phyloP scores from a whole-genome alignment of 768 basidiomycete species.

The Phanerochaete carnosa region DNA sequence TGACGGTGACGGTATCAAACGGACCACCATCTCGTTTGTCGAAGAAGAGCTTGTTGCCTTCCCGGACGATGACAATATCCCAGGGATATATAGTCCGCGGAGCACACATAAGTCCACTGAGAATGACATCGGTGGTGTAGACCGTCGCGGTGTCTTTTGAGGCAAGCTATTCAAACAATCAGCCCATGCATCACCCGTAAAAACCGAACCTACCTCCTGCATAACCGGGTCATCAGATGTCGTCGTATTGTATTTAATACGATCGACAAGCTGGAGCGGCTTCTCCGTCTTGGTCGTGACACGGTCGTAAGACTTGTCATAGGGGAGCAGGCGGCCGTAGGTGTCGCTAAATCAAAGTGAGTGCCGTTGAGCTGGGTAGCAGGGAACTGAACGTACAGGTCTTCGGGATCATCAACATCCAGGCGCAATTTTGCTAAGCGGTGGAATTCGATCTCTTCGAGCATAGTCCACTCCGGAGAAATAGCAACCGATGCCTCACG shows the following conservation, averaged over 20 bases:
- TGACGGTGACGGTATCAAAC: constrained; percentile 96
- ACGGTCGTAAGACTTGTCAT: constrained; percentile 94
- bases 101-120: constrained; percentile 94
- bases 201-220: constrained; percentile 61
- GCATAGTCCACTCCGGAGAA: constrained; percentile 87
- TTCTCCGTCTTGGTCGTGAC: constrained; percentile 91
- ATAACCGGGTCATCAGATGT: constrained; percentile 98
- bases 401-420: constrained; percentile 91
- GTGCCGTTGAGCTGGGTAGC: not conserved
- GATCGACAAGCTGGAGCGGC: constrained; percentile 88
- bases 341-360: constrained; percentile 50
- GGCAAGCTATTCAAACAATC: constrained; percentile 53
- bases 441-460: constrained; percentile 97
- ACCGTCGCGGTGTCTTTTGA: constrained; percentile 78
- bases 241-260: constrained; percentile 95
- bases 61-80: constrained; percentile 95
- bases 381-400: constrained; percentile 56
- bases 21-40: constrained; percentile 98
- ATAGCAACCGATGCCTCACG: constrained; percentile 95
- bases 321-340: constrained; percentile 87
- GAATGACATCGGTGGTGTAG: constrained; percentile 93
- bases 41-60: constrained; percentile 90
- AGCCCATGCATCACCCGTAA: not conserved
- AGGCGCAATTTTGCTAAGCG: constrained; percentile 87
- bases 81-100: constrained; percentile 95